phyloP scores from a whole-genome alignment of 306 rosid species.

The Begonia loranthoides region DNA sequence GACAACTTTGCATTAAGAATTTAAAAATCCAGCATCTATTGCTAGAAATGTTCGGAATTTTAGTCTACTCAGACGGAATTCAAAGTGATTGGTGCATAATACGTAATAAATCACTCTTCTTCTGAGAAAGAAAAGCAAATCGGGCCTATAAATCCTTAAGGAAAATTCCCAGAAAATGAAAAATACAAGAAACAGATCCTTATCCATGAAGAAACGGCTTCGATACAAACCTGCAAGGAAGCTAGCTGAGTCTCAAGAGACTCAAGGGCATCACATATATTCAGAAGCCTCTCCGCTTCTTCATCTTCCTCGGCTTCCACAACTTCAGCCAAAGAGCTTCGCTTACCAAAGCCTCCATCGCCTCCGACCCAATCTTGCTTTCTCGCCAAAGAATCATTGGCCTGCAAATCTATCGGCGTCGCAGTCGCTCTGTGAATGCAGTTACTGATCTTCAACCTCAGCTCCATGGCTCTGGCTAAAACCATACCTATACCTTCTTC shows the following conservation, averaged over 20 bases:
- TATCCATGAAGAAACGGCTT: background rate
- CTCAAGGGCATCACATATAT: constrained; percentile 70
- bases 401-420: background rate
- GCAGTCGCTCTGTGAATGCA: constrained; percentile 26
- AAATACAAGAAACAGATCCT: constrained; percentile 1
- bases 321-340: background rate
- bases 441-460: constrained; percentile 53
- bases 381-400: constrained; percentile 9
- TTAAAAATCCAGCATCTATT: no score
- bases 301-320: constrained; percentile 34
- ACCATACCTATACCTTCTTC: constrained; percentile 76
- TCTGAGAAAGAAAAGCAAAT: no score
- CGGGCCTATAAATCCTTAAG: constrained; percentile 1
- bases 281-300: constrained; percentile 45
- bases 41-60: no score
- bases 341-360: constrained; percentile 4
- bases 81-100: constrained; percentile 1
- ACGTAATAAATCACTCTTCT: no score
- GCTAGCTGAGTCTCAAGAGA: constrained; percentile 84
- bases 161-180: no score
- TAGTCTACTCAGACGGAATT: no score
- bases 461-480: constrained; percentile 77
- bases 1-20: no score
- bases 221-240: constrained; percentile 48
- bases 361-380: constrained; percentile 6